A percentile compares a stretch with the other conserved stretches of the same genome.
phyloP scores from a whole-genome alignment of 768 basidiomycete genomes.

The Rhizopogon vesiculosus region DNA sequence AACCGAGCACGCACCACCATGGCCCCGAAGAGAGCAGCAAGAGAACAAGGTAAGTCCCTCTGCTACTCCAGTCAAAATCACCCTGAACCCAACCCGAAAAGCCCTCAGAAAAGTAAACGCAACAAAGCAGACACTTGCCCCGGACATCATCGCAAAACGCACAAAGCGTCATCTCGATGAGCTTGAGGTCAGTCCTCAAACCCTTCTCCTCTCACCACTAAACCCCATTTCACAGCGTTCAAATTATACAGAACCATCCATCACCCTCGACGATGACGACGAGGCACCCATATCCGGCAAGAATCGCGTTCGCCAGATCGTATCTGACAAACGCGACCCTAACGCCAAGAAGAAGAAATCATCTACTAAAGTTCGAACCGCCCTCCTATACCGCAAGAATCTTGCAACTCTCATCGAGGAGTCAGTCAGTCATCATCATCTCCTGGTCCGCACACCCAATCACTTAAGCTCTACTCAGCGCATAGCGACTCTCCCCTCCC shows the following conservation, averaged over 20 bases:
- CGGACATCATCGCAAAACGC: conserved; percentile 71
- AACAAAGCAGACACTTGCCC: conserved; percentile 39
- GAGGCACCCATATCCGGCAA: conserved; percentile 41
- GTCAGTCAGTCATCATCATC: conserved; percentile 50
- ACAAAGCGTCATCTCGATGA: conserved; percentile 78
- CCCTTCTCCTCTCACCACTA: neutral
- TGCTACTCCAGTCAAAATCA: neutral
- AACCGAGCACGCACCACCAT: conserved; percentile 18
- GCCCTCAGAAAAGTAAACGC: conserved; percentile 47
- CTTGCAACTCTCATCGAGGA: conserved; percentile 71
- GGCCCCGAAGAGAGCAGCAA: conserved; percentile 43
- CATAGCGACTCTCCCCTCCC: conserved; percentile 47
- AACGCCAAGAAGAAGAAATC: conserved; percentile 65
- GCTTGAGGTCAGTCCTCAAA: conserved; percentile 55
- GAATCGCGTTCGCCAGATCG: conserved; percentile 21
- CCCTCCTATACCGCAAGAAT: conserved; percentile 80
- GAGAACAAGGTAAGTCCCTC: conserved; percentile 42
- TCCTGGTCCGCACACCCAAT: neutral
- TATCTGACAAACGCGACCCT: conserved; percentile 13
- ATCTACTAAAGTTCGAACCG: conserved; percentile 74
- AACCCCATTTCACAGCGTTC: conserved; percentile 48
- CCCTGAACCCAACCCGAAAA: conserved; percentile 11
- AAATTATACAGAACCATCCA: conserved; percentile 64
- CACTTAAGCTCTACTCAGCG: conserved; percentile 35
- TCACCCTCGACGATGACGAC: conserved; percentile 41